These are phyloP conservation scores for Verticillium nonalfalfae DNA, from an alignment of 2,329 filamentous ascomycete species.

Conservation along the genomic window DNA sequence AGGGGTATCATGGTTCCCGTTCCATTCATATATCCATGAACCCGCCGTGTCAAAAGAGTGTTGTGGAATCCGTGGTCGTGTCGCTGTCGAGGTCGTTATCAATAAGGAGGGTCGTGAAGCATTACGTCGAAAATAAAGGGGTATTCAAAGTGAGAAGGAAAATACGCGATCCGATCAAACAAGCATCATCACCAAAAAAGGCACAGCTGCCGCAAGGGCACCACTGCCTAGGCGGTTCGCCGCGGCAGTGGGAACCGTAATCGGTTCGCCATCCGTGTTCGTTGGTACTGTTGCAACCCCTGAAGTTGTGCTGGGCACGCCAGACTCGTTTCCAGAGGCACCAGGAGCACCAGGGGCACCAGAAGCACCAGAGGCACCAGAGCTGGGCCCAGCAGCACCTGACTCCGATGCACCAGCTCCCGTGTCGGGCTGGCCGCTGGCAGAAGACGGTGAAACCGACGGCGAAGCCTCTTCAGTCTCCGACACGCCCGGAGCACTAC, in stretches of 20 bases:
- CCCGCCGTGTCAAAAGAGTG: not conserved
- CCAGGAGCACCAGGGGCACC: no score
- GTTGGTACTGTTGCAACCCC: not conserved
- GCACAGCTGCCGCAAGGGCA: constrained; percentile 3
- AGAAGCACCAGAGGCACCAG: not conserved
- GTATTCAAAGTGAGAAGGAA: not conserved
- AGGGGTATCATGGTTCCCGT: not conserved
- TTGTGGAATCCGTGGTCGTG: not conserved
- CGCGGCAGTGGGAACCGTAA: not conserved
- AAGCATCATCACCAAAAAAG: constrained; percentile 6
- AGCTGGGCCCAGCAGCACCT: not conserved
- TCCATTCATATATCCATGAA: not conserved
- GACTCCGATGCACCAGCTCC: not conserved
- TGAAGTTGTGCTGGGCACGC: not conserved
- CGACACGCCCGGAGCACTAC: not conserved
- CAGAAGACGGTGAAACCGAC: not conserved
- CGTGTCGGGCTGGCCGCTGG: not conserved
- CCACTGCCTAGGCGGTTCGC: not conserved
- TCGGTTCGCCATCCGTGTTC: not conserved
- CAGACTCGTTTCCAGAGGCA: not conserved
- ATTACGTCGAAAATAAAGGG: not conserved
- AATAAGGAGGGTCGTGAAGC: constrained; percentile 4
- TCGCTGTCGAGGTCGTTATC: not conserved
- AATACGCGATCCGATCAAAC: constrained; percentile 1
- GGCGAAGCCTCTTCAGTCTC: not conserved